Percentiles rank a stretch among this genome's conserved stretches.
Evolutionary conservation across 352 stramenopile genomes (phyloP).

Genomic region (Globisporangium solare): DNA sequence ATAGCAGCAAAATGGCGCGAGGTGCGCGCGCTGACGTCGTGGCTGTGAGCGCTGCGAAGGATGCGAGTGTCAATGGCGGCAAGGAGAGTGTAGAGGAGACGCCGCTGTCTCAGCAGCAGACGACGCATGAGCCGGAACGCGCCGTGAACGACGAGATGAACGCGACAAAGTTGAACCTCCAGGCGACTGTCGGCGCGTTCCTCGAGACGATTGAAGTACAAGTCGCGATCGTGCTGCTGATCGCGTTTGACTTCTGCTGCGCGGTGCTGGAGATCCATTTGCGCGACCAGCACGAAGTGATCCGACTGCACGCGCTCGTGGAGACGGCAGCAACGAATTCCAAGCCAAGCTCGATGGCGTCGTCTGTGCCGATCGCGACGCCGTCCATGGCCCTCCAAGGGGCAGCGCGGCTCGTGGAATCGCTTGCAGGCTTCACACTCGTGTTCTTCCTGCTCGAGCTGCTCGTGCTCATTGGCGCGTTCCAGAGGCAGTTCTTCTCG

Average conservation of each 20-base stretch:
- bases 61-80: too few species aligned
- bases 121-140: too few species aligned
- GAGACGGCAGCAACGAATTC: neutral
- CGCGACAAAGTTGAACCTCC: too few species aligned
- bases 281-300: slow-evolving; percentile 25
- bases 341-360: too few species aligned
- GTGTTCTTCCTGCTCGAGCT: slow-evolving; percentile 62
- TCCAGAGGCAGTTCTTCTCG: slow-evolving; percentile 41
- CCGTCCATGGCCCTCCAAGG: slow-evolving; percentile 8
- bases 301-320: slow-evolving; percentile 2
- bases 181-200: slow-evolving; percentile 20
- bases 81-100: too few species aligned
- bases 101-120: too few species aligned
- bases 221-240: slow-evolving; percentile 40
- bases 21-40: too few species aligned
- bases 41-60: too few species aligned
- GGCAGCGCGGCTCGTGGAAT: slow-evolving; percentile 33
- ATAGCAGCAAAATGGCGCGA: too few species aligned
- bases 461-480: slow-evolving; percentile 31
- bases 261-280: slow-evolving; percentile 39
- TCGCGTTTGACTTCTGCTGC: slow-evolving; percentile 37
- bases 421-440: slow-evolving; percentile 54
- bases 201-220: slow-evolving; percentile 58
- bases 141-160: too few species aligned
- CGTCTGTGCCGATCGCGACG: too few species aligned